Conservation (phyloP, 495 filamentous ascomycete genomes). For the Penicillium pulvis region DNA sequence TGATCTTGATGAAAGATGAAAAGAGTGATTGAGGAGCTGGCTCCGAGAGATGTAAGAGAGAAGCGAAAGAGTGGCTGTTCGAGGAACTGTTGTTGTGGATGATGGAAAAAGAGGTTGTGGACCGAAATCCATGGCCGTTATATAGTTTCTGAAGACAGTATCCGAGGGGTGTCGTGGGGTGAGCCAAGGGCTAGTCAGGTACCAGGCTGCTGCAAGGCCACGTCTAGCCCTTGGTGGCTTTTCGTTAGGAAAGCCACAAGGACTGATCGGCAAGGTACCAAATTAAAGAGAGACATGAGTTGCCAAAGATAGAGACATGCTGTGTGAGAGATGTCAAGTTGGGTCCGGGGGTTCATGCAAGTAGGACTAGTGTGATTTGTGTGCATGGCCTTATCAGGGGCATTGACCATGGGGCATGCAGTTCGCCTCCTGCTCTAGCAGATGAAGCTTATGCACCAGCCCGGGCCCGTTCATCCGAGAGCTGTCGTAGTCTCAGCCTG, state of each 20-base stretch:
- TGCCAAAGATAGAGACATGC: background rate
- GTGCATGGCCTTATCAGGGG: conserved; percentile 3
- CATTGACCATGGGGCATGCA: background rate
- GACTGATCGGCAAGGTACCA: conserved; percentile 32
- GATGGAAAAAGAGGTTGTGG: conserved; percentile 20
- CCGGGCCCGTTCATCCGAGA: conserved; percentile 19
- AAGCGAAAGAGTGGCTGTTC: conserved; percentile 26
- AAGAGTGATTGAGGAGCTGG: conserved; percentile 17
- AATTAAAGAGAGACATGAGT: conserved; percentile 10
- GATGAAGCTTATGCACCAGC: conserved; percentile 27
- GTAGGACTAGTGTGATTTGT: conserved; percentile 8
- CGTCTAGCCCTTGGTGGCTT: conserved; percentile 27
- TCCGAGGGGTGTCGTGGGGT: conserved; percentile 17
- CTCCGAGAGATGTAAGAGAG: conserved; percentile 16
- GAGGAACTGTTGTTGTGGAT: conserved; percentile 21
- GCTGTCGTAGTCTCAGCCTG: conserved; percentile 8
- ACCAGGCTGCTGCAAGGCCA: conserved; percentile 31
- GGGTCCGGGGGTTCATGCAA: conserved; percentile 5
- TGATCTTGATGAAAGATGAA: conserved; percentile 16
- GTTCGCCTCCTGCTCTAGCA: conserved; percentile 6
- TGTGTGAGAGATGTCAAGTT: conserved; percentile 18
- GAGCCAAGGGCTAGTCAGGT: conserved; percentile 27
- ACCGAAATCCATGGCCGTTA: conserved; percentile 26
- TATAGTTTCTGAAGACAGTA: conserved; percentile 23
- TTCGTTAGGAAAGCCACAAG: conserved; percentile 21